phyloP scores from a whole-genome alignment of 1,139 yeast genomes.

The Geotrichum phurueaensis region DNA sequence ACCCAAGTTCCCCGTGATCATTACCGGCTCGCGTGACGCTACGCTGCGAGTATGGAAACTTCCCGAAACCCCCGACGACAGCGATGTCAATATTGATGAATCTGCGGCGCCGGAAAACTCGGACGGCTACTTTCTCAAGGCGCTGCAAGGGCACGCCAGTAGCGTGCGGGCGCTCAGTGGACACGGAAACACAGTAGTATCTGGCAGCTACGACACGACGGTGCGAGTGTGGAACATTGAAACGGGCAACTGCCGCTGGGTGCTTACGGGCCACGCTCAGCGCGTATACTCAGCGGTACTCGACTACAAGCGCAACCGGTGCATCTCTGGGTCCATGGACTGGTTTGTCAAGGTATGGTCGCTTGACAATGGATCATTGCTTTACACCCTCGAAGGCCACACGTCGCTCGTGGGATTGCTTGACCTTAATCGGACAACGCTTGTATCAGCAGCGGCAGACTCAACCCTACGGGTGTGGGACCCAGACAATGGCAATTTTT shows the following conservation, averaged over 20 bases:
- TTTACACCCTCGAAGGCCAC: slow-evolving; percentile 73
- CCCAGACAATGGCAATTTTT: slow-evolving; percentile 65
- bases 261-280: slow-evolving; percentile 77
- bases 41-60: slow-evolving; percentile 85
- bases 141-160: slow-evolving; percentile 76
- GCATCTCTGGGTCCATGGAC: slow-evolving; percentile 92
- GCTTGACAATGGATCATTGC: slow-evolving; percentile 61
- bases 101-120: slow-evolving; percentile 13
- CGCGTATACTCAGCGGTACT: slow-evolving; percentile 82
- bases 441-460: slow-evolving; percentile 96
- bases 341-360: slow-evolving; percentile 88
- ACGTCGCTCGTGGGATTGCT: slow-evolving; percentile 83
- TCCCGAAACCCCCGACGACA: slow-evolving; percentile 38
- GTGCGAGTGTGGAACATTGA: slow-evolving; percentile 47
- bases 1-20: slow-evolving; percentile 59
- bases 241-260: slow-evolving; percentile 57
- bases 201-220: slow-evolving; percentile 88
- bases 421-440: slow-evolving; percentile 65
- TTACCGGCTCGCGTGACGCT: slow-evolving; percentile 87
- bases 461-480: slow-evolving; percentile 90
- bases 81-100: slow-evolving; percentile 20
- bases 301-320: slow-evolving; percentile 67
- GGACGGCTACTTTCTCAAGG: slow-evolving; percentile 63
- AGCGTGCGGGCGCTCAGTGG: slow-evolving; percentile 88
- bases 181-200: slow-evolving; percentile 72